Conservation (phyloP, 306 rosid species). For the Gastrolobium bilobum region DNA sequence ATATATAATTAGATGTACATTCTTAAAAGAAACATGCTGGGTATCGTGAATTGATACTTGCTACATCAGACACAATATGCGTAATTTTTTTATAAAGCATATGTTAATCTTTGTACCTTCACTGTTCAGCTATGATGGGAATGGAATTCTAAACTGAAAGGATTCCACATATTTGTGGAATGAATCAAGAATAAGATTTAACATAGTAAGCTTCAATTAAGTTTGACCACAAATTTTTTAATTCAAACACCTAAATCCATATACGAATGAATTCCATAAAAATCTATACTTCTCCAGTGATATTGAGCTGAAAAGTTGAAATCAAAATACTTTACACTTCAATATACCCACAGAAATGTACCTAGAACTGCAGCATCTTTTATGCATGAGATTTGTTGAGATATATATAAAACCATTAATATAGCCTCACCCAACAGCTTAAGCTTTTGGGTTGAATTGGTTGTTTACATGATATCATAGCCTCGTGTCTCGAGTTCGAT, state of each 20-base stretch:
- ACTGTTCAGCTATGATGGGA: not conserved
- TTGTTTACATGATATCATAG: no score
- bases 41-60: slow-evolving; percentile 3
- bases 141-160: slow-evolving; percentile 22
- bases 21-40: not conserved
- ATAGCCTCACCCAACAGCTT: no score
- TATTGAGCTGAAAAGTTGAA: not conserved
- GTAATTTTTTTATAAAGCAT: not conserved
- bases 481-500: no score
- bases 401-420: no score
- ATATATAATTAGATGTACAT: slow-evolving; percentile 20
- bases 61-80: not conserved
- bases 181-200: not conserved
- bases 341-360: slow-evolving; percentile 1
- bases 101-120: not conserved
- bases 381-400: no score
- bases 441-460: no score
- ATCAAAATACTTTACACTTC: slow-evolving; percentile 10
- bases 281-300: not conserved
- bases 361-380: not conserved
- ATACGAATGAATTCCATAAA: not conserved
- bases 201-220: slow-evolving; percentile 6
- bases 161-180: not conserved
- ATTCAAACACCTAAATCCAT: slow-evolving; percentile 11
- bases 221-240: not conserved